These are phyloP conservation scores for Mycena rosella DNA, from an alignment of 768 basidiomycete genomes.

Conservation along the genomic window DNA sequence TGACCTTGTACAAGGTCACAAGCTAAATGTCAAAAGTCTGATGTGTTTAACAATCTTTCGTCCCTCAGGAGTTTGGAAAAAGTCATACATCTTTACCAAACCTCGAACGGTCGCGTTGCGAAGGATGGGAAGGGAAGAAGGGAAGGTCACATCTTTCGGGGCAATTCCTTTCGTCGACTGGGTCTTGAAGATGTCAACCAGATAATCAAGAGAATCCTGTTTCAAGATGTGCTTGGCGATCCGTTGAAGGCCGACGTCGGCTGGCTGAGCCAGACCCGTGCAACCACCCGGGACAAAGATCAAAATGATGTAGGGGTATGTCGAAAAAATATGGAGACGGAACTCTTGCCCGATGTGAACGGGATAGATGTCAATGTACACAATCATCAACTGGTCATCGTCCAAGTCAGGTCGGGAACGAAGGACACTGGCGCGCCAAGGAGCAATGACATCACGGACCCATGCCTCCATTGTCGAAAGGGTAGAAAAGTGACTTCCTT, in stretches of 20 bases:
- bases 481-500: no score
- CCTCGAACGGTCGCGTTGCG: background rate
- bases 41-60: background rate
- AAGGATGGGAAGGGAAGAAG: background rate
- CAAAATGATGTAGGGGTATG: constrained; percentile 4
- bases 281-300: constrained; percentile 1
- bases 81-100: constrained; percentile 3
- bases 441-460: no score
- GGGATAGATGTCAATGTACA: background rate
- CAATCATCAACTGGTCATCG: background rate
- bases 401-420: background rate
- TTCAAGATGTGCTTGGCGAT: constrained; percentile 5
- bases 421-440: background rate
- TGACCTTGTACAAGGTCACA: no score
- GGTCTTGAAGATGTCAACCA: background rate
- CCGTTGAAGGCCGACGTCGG: no score
- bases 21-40: no score
- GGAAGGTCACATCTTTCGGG: background rate
- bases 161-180: background rate
- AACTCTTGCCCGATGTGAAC: constrained; percentile 2
- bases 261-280: background rate
- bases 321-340: background rate
- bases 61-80: background rate
- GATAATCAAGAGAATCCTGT: background rate
- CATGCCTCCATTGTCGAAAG: no score